These are phyloP conservation scores for Rosa hybrid DNA, from an alignment of 331 rosid genomes.

Conservation along the genomic window DNA sequence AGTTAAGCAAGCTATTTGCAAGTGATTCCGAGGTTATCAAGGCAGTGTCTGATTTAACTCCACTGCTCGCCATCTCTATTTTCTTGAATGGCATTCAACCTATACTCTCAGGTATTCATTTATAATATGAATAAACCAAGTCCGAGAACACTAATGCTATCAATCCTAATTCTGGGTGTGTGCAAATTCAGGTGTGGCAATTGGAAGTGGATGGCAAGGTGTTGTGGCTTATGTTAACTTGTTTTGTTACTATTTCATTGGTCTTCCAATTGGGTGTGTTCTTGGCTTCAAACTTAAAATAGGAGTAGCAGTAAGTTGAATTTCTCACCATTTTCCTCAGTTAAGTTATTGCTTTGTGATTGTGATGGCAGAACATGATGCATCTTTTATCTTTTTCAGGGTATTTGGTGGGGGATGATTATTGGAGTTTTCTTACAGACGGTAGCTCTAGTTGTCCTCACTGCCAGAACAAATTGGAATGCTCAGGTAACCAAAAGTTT, in stretches of 20 bases:
- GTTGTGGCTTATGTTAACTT: conserved; percentile 8
- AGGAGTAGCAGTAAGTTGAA: not conserved
- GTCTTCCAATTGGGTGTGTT: conserved; percentile 10
- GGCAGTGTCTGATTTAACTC: conserved; percentile 10
- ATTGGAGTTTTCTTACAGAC: conserved; percentile 6
- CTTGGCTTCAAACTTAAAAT: not conserved
- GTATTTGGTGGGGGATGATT: conserved; percentile 14
- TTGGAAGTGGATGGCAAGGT: conserved; percentile 11
- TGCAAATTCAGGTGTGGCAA: conserved; percentile 2
- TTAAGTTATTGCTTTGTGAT: not conserved
- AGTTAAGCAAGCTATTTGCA: not conserved
- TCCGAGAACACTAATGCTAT: not conserved
- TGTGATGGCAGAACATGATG: not conserved
- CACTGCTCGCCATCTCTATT: conserved; percentile 16
- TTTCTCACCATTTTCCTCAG: not conserved
- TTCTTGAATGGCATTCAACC: conserved; percentile 15
- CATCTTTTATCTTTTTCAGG: conserved; percentile 1
- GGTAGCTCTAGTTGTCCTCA: not conserved
- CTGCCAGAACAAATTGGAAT: conserved; percentile 13
- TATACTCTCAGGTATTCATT: conserved; percentile 13
- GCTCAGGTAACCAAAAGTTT: not conserved
- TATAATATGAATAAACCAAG: not conserved
- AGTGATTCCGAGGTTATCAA: conserved; percentile 1
- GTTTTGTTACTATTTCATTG: not conserved
- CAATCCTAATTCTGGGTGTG: not conserved